Base-by-base conservation (phyloP, 257 asterid genomes). In the Cynanchum wilfordii region DNA sequence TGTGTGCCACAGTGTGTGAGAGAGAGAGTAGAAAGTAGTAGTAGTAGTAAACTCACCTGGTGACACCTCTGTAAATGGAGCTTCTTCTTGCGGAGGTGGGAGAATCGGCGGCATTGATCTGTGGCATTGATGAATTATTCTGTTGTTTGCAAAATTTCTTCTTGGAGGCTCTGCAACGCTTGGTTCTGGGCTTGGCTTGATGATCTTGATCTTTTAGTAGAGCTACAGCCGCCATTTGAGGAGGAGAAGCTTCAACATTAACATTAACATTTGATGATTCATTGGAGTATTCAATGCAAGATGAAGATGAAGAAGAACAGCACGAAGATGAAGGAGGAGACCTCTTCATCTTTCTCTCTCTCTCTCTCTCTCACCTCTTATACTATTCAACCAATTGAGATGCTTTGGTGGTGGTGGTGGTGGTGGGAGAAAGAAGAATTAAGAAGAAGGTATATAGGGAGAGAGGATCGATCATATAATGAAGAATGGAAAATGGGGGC, bases 51-150 rank as follows among this genome's bases (percentile, higher is more conserved):
- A 25, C 0, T 40, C 73, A 91, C 98, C 96, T 93, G 15, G 98
- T 93, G 60, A 93, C 97, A 40, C 98, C 98, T 84, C 98, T 85
- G 89, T 81, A 89, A 72, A 85, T 75, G 42, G 98, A 93, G 91
- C 98, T 93, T 81, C 96, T 85, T 57, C 82, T 88, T 0, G 85
- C 70, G 0, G 87, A 78, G 65, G 86, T 73, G 54, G 84, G 83
- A 47, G 80, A 80, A 63, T 74, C 77, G 44, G 76, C 77, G 44
- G 76, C 74, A 54, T 73, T 79, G 77, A 22, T 68, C 64, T 33
- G 68, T 8, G 76, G 44, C 78, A 77, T 66, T 77, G n/a, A 16
- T 20, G 12, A 16, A 49, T 49, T 49, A 49, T 65, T 49, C 79
- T 36, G 69, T 51, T 38, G 73, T 15, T 69, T 20, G 5, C 15